phyloP scores from a whole-genome alignment of 2,329 filamentous ascomycete genomes.

The Plectosphaerella cucumerina region DNA sequence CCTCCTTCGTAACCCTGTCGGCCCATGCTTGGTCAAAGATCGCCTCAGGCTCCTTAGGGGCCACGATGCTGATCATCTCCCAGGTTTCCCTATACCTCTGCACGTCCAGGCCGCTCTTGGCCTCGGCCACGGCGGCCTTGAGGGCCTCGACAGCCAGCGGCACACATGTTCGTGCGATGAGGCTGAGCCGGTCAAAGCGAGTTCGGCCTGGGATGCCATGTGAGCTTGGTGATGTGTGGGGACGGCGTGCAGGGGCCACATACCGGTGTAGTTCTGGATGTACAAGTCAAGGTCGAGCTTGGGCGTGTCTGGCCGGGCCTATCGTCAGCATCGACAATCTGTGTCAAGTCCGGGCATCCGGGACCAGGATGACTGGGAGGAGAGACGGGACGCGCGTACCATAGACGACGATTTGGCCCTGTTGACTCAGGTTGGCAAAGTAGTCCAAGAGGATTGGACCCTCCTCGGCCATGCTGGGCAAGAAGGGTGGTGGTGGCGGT shows the following conservation, averaged over 20 bases:
- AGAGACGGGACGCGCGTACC: constrained; percentile 27
- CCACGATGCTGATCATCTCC: constrained; percentile 57
- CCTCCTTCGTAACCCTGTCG: constrained; percentile 60
- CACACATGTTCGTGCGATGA: constrained; percentile 76
- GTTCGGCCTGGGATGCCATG: constrained; percentile 61
- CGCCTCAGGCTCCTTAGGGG: constrained; percentile 65
- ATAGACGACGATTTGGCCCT: constrained; percentile 42
- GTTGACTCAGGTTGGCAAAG: constrained; percentile 41
- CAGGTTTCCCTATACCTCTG: constrained; percentile 66
- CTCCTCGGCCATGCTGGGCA: constrained; percentile 30
- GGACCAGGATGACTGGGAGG: background rate
- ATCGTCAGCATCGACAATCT: background rate
- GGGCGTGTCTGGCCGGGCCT: constrained; percentile 35
- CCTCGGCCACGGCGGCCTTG: constrained; percentile 69
- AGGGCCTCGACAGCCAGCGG: constrained; percentile 76
- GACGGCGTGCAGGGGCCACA: constrained; percentile 13
- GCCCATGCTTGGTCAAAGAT: constrained; percentile 70
- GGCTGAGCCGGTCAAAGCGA: constrained; percentile 72
- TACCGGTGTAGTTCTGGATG: constrained; percentile 83
- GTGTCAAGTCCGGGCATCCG: background rate
- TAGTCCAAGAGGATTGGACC: constrained; percentile 28
- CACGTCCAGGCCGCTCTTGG: constrained; percentile 72
- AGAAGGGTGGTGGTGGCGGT: background rate
- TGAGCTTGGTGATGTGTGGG: background rate
- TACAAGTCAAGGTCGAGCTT: constrained; percentile 92